Evolutionary conservation across 768 basidiomycete genomes (phyloP).

Genomic region (Cubamyces sp.): DNA sequence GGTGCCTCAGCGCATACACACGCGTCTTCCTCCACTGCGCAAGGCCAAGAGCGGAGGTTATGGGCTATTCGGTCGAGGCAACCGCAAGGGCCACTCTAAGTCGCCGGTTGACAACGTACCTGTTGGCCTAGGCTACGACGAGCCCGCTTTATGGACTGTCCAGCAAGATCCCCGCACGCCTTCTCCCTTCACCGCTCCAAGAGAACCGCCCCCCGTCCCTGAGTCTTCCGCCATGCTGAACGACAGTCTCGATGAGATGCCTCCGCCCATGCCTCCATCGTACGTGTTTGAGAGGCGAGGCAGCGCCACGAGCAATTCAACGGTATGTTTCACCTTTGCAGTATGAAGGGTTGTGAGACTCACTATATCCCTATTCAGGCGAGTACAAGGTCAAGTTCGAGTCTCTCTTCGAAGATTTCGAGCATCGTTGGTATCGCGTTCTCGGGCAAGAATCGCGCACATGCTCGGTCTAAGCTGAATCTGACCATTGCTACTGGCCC

Average conservation of each 20-base stretch:
- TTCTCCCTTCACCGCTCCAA: slow-evolving; percentile 27
- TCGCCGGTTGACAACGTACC: neutral
- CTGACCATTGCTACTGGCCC: slow-evolving; percentile 21
- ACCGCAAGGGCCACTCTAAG: neutral
- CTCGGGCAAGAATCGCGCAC: slow-evolving; percentile 20
- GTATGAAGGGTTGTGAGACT: neutral
- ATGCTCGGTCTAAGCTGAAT: slow-evolving; percentile 32
- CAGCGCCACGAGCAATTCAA: slow-evolving; percentile 30
- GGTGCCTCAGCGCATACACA: slow-evolving; percentile 14
- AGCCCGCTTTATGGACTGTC: neutral
- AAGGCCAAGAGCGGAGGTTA: slow-evolving; percentile 23
- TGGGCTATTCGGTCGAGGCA: slow-evolving; percentile 7
- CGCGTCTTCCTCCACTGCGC: slow-evolving; percentile 26
- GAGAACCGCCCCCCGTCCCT: slow-evolving; percentile 28
- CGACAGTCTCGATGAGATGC: slow-evolving; percentile 13
- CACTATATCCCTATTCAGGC: slow-evolving; percentile 15
- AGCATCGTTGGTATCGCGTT: slow-evolving; percentile 25
- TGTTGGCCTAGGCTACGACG: slow-evolving; percentile 12
- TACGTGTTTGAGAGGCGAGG: slow-evolving; percentile 33
- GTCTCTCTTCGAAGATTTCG: slow-evolving; percentile 28
- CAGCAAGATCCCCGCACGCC: slow-evolving; percentile 18
- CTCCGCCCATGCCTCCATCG: slow-evolving; percentile 22
- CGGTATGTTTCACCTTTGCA: slow-evolving; percentile 18
- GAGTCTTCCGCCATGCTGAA: neutral
- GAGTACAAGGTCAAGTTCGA: slow-evolving; percentile 29